These are phyloP conservation scores for Coriolopsis trogii DNA, from an alignment of 1,284 basidiomycete genomes.

Conservation along the genomic window DNA sequence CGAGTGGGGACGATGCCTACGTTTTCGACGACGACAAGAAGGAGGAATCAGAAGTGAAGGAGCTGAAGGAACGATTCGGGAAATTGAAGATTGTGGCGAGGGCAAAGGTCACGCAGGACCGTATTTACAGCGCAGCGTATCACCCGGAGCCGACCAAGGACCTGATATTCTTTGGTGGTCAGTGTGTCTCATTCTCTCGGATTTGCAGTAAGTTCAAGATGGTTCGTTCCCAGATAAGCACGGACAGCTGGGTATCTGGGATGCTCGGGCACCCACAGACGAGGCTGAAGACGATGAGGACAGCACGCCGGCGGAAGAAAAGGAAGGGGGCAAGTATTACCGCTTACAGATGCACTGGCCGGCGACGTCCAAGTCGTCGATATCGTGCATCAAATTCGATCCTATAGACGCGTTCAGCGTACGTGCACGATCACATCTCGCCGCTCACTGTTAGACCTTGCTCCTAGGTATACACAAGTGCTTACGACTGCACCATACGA, in stretches of 20 bases:
- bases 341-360: constrained; percentile 83
- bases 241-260: constrained; percentile 81
- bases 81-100: constrained; percentile 64
- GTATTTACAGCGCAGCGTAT: constrained; percentile 75
- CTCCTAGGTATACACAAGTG: constrained; percentile 69
- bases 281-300: constrained; percentile 67
- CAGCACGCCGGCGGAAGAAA: constrained; percentile 42
- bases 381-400: constrained; percentile 75
- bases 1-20: constrained; percentile 53
- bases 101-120: constrained; percentile 75
- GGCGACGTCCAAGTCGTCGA: constrained; percentile 73
- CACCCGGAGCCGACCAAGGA: constrained; percentile 83
- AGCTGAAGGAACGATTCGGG: constrained; percentile 55
- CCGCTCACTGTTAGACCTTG: neutral
- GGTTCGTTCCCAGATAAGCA: constrained; percentile 61
- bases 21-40: constrained; percentile 44
- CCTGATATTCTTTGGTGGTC: constrained; percentile 78
- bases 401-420: constrained; percentile 74
- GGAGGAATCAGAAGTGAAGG: constrained; percentile 49
- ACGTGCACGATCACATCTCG: constrained; percentile 2
- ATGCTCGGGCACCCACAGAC: constrained; percentile 67
- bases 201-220: too few relatives aligned
- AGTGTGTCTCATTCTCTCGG: constrained; percentile 18
- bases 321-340: constrained; percentile 75
- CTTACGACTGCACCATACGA: constrained; percentile 80